A percentile compares a stretch with the other conserved stretches of the same genome.
phyloP scores from a whole-genome alignment of 2,329 filamentous ascomycete genomes.

The Alternaria sp. region DNA sequence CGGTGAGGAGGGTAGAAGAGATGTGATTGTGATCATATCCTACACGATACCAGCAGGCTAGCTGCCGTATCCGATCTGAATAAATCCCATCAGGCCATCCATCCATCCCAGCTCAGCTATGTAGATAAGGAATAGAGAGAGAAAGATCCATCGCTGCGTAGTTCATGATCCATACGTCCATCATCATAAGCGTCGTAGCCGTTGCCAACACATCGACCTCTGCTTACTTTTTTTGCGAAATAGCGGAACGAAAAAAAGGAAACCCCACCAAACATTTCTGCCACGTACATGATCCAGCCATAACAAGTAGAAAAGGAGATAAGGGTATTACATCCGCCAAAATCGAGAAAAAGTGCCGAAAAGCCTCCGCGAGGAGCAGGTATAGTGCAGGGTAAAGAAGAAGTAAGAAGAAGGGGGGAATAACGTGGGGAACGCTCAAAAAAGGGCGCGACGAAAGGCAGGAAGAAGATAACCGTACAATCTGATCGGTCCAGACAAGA shows the following conservation, averaged over 20 bases:
- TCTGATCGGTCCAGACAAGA: conserved; percentile 11
- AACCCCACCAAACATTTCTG: conserved; percentile 5
- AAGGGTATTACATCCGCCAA: conserved; percentile 39
- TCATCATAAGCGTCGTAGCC: conserved; percentile 23
- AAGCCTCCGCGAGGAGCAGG: conserved; percentile 33
- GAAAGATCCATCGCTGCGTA: conserved; percentile 20
- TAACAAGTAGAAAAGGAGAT: conserved; percentile 12
- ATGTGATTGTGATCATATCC: neutral
- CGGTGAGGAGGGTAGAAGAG: neutral
- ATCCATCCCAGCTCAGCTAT: neutral
- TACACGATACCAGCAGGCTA: neutral
- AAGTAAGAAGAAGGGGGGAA: conserved; percentile 13
- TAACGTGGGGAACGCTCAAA: conserved; percentile 6
- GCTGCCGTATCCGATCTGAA: neutral
- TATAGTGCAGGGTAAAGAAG: conserved; percentile 31
- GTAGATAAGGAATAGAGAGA: conserved; percentile 3
- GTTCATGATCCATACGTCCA: conserved; percentile 9
- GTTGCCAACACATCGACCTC: conserved; percentile 15
- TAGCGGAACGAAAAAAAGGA: conserved; percentile 10
- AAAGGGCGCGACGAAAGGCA: conserved; percentile 3
- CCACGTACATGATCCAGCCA: conserved; percentile 14
- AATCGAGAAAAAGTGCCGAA: conserved; percentile 22
- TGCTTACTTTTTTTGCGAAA: conserved; percentile 16
- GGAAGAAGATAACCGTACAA: conserved; percentile 18
- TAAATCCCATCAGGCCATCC: neutral